Evolutionary conservation across 2,329 filamentous ascomycete genomes (phyloP), one percentile per base, ranked within the genome.

Genomic region (Fusarium sororula): DNA sequence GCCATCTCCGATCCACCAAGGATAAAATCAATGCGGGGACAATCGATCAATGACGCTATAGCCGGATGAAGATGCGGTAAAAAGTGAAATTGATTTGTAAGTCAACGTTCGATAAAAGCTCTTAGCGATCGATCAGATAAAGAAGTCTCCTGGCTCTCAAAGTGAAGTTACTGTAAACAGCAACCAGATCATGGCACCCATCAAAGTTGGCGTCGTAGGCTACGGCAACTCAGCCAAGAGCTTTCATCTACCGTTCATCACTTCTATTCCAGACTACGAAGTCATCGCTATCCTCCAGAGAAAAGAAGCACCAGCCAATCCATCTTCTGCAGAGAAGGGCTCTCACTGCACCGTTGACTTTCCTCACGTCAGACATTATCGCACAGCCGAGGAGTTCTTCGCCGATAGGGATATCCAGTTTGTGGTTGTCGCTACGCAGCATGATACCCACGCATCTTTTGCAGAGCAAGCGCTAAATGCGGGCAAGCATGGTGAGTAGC

Each of bases 371-470:
- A 91, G 89, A 79, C 85, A 88, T 76, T 92, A 91, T 82, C 84
- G 86, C 20, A 89, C 86, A 2, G 81, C 87, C 0, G 87, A 91
- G 20, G 87, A 90, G 5, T 84, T 93, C 79, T 86, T 92, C 71
- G 84, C 86, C 63, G 90, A 93, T 77, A 60, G 83, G 0, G 83
- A 82, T 0, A 87, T 92, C 26, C 87, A 92, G 69, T 83, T 93
- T 5, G 89, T 93, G 5, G 83, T 92, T 37, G 83, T 93, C 32
- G 75, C 67, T 8, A 76, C 75, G 1, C 75, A 65, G 5, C 56
- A 66, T 9, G 74, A 77, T 38, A 77, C 75, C 0, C 75, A 77
- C 41, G 69, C 72, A 1, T 22, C 41, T 0, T 77, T 77, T 37
- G 75, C 72, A 0, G 72, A 77, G 26, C 61, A 75, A 14, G 66